These are phyloP conservation scores for Singerocomus inundabilis DNA, from an alignment of 1,284 basidiomycete genomes.

Conservation along the genomic window DNA sequence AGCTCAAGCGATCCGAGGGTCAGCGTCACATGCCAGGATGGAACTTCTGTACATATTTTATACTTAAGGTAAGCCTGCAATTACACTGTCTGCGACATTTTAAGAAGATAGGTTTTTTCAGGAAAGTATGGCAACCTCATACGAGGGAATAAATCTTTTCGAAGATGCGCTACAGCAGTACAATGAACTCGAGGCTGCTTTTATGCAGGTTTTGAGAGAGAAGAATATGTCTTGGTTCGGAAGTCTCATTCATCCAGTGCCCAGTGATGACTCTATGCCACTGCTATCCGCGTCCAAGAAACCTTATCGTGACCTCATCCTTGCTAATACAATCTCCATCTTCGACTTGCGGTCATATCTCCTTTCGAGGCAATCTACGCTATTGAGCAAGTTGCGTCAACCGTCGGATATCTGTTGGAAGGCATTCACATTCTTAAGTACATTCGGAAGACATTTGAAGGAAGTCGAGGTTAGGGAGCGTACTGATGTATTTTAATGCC, in stretches of 20 bases:
- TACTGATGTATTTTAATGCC: not conserved
- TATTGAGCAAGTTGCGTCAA: constrained; percentile 73
- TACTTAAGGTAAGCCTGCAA: constrained; percentile 69
- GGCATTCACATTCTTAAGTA: constrained; percentile 70
- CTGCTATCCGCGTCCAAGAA: constrained; percentile 82
- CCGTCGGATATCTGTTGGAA: constrained; percentile 70
- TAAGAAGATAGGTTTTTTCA: constrained; percentile 34
- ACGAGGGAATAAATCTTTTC: constrained; percentile 85
- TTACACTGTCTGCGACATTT: not conserved
- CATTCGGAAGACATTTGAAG: constrained; percentile 77
- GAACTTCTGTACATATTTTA: constrained; percentile 97
- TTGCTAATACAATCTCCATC: constrained; percentile 88
- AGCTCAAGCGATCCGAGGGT: constrained; percentile 82
- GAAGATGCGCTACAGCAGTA: constrained; percentile 91
- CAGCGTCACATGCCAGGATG: constrained; percentile 89
- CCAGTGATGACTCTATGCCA: constrained; percentile 78
- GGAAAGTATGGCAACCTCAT: constrained; percentile 93
- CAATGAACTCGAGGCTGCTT: constrained; percentile 87
- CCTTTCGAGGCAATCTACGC: constrained; percentile 79
- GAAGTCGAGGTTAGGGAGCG: constrained; percentile 64
- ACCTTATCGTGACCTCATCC: constrained; percentile 85
- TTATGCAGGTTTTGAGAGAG: constrained; percentile 77
- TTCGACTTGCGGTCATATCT: constrained; percentile 95
- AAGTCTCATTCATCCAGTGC: constrained; percentile 67
- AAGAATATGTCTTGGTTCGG: constrained; percentile 91